Evolutionary conservation across 495 filamentous ascomycete genomes (phyloP), one percentile per base, ranked within the genome.

Genomic region (Penicillium manginii): DNA sequence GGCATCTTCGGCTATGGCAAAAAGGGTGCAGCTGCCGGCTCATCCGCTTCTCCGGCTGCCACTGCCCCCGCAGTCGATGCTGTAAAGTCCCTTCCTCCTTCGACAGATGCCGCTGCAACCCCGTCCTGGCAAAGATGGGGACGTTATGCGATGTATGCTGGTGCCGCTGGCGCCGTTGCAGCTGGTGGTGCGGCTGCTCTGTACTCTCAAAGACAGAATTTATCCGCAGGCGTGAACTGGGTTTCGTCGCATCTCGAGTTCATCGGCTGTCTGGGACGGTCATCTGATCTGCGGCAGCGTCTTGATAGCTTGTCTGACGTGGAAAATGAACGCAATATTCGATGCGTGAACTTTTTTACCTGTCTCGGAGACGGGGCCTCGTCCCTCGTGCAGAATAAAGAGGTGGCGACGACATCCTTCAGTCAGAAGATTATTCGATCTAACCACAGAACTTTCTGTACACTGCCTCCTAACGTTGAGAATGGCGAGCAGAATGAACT

Each of bases 221-320:
- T 98, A 35, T 83, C 79, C 0, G 78, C 86, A 19, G 87, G 90
- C 0, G 86, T 86, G 75, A 77, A 71, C 35, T 98, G 92, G 93
- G 90, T 90, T 15, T 86, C 87, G 10, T 91, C 89, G 15, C 96
- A 98, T 75, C 85, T 98, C n/a, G 92, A 93, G 69, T 98, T 98
- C 63, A 88, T 98, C 2, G 92, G 93, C 1, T 93, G 90, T 66
- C 81, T 98, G 3, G 86, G 88, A 57, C 85, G 91, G 21, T 83
- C 82, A 9, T 85, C 90, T 53, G 93, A 97, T 61, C 73, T 98
- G 32, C 83, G 84, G 43, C 79, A 81, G 57, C 84, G 94, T 5
- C 76, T 96, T 21, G 70, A 43, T 3, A 61, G 59, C 1, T 77
- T 91, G 67, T 76, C 82, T 14, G 73, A 74, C n/a, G 71, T 93